Conservation (phyloP, 805 yeast species). For the Pichia rugopelliculosa region DNA sequence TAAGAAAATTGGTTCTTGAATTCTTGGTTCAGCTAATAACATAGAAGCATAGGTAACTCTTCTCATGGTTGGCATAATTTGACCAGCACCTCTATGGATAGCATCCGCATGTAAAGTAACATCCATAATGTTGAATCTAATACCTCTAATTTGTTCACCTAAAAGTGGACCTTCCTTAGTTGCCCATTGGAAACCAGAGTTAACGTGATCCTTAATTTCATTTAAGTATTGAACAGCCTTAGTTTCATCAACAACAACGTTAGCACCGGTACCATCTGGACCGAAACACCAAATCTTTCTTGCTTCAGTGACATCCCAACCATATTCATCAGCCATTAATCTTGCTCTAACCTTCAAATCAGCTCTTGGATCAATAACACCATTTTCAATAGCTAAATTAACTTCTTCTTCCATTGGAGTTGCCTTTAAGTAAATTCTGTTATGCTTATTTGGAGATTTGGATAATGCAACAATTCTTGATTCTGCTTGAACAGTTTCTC, state of each 20-base stretch:
- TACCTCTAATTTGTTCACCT: conserved; percentile 94
- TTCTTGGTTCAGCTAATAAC: conserved; percentile 97
- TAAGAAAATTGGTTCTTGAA: conserved; percentile 98
- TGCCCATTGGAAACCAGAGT: conserved; percentile 99
- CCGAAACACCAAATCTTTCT: conserved; percentile 99
- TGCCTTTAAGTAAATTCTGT: conserved; percentile 98
- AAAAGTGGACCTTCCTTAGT: conserved; percentile 98
- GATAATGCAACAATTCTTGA: conserved; percentile 95
- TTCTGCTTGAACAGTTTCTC: conserved; percentile 94
- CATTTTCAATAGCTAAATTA: conserved; percentile 83
- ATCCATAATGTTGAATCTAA: conserved; percentile 97
- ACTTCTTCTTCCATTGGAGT: conserved; percentile 94
- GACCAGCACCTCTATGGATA: conserved; percentile 99
- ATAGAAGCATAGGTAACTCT: conserved; percentile 98
- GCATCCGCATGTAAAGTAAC: conserved; percentile 99
- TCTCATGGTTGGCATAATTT: conserved; percentile 99
- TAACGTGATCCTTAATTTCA: conserved; percentile 99
- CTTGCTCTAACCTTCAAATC: conserved; percentile 99
- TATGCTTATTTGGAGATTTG: conserved; percentile 99
- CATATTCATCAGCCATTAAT: conserved; percentile 96
- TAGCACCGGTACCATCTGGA: conserved; percentile 99
- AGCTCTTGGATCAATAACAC: conserved; percentile 90
- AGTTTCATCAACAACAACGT: conserved; percentile 98
- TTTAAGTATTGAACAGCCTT: conserved; percentile 98
- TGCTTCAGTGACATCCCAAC: conserved; percentile 99